A percentile compares a stretch with the other conserved stretches of the same genome.
phyloP scores from a whole-genome alignment of 129 eudicot genomes.

The Centrapalus pauciflorus region DNA sequence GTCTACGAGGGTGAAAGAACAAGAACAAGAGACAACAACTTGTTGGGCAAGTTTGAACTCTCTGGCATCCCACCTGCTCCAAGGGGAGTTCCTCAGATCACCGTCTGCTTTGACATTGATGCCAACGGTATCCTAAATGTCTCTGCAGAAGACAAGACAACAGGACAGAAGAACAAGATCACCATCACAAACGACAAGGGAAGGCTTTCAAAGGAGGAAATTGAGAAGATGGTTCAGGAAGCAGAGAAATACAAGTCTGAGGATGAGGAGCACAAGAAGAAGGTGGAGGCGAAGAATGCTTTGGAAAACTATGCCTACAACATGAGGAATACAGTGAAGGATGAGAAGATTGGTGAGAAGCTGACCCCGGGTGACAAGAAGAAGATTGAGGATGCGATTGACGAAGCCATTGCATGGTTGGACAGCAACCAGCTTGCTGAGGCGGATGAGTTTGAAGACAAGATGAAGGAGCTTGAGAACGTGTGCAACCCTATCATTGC shows the following conservation, averaged over 20 bases:
- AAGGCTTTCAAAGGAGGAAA: constrained; percentile 42
- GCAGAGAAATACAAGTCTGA: constrained; percentile 61
- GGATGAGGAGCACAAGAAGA: constrained; percentile 57
- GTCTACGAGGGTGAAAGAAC: constrained; percentile 58
- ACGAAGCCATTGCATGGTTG: constrained; percentile 53
- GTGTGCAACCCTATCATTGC: constrained; percentile 57
- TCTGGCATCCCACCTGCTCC: constrained; percentile 46
- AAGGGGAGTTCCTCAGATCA: constrained; percentile 44
- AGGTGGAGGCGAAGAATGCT: constrained; percentile 53
- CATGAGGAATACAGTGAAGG: constrained; percentile 57
- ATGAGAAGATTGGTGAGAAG: constrained; percentile 56
- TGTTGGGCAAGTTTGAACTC: constrained; percentile 45
- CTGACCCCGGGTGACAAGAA: constrained; percentile 48
- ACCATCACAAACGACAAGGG: constrained; percentile 60
- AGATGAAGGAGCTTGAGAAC: constrained; percentile 59
- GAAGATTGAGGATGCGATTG: constrained; percentile 54
- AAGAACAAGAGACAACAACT: constrained; percentile 47
- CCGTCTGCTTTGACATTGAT: constrained; percentile 44
- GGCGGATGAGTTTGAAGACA: constrained; percentile 55
- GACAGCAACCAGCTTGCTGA: constrained; percentile 53
- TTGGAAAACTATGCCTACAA: constrained; percentile 48
- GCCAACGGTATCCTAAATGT: constrained; percentile 46
- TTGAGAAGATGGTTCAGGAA: constrained; percentile 56
- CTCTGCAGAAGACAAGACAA: constrained; percentile 55
- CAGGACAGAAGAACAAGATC: constrained; percentile 57